Percentiles rank a stretch among this genome's conserved stretches.
Conservation (phyloP, 306 rosid genomes). For the Inga laurina region DNA sequence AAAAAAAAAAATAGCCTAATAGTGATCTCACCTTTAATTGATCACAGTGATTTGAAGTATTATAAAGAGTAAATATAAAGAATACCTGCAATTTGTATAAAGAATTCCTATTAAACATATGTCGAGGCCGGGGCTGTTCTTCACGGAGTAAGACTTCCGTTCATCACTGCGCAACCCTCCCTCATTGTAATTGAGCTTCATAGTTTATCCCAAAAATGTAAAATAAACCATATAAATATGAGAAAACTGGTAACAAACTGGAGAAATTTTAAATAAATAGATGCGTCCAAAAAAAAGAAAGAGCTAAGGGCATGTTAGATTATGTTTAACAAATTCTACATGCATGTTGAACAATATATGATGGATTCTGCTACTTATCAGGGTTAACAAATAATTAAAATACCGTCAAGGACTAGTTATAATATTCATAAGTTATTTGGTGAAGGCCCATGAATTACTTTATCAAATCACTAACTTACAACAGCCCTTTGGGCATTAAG, state of each 20-base stretch:
- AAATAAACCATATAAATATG: neutral
- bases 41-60: too few species aligned
- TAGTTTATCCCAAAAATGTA: neutral
- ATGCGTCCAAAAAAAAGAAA: neutral
- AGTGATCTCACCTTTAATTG: too few species aligned
- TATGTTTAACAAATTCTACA: neutral
- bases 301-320: neutral
- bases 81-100: too few species aligned
- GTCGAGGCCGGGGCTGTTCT: neutral
- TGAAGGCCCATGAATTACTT: neutral
- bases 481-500: neutral
- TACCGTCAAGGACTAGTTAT: neutral
- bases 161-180: neutral
- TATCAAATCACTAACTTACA: neutral
- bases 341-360: conserved; percentile 8
- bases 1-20: too few species aligned
- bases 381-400: neutral
- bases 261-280: neutral
- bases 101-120: too few species aligned
- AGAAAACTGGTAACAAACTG: neutral
- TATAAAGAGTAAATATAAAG: too few species aligned
- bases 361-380: neutral
- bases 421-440: neutral
- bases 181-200: neutral
- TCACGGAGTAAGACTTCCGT: neutral